Conservation (phyloP, 176 grass and related monocot genomes). For the Zoysia japonica region DNA sequence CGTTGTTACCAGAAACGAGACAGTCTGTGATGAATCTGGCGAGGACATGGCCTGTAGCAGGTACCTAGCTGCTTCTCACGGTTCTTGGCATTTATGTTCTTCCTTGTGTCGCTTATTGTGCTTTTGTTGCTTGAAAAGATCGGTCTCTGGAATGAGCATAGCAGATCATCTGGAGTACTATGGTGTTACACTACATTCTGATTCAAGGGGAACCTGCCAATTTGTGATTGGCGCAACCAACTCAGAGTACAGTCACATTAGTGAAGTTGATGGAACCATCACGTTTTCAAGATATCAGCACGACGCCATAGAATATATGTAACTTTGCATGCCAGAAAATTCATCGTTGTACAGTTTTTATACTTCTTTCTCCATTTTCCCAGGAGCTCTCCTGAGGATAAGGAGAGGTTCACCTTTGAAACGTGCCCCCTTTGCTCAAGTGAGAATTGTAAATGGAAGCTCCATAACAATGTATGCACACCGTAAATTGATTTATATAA, state of each 20-base stretch:
- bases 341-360: constrained; percentile 39
- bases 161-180: constrained; percentile 85
- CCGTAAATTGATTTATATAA: constrained; percentile 24
- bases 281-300: constrained; percentile 45
- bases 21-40: constrained; percentile 71
- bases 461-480: constrained; percentile 31
- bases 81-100: constrained; percentile 18
- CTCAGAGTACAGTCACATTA: constrained; percentile 30
- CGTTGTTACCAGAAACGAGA: constrained; percentile 50
- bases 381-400: constrained; percentile 43
- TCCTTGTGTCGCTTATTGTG: constrained; percentile 17
- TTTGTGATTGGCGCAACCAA: constrained; percentile 49
- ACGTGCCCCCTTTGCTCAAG: constrained; percentile 47
- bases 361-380: constrained; percentile 37
- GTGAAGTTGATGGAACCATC: constrained; percentile 47
- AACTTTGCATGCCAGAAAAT: constrained; percentile 10
- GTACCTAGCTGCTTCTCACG: constrained; percentile 35
- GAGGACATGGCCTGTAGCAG: constrained; percentile 91
- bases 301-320: constrained; percentile 31
- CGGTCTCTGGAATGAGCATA: constrained; percentile 78
- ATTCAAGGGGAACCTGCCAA: constrained; percentile 67
- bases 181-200: constrained; percentile 56
- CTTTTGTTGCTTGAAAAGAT: constrained; percentile 52
- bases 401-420: constrained; percentile 47
- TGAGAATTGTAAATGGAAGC: constrained; percentile 48